These are phyloP conservation scores for Sclerotinia glacialis DNA, from an alignment of 2,329 filamentous ascomycete species.

Conservation along the genomic window DNA sequence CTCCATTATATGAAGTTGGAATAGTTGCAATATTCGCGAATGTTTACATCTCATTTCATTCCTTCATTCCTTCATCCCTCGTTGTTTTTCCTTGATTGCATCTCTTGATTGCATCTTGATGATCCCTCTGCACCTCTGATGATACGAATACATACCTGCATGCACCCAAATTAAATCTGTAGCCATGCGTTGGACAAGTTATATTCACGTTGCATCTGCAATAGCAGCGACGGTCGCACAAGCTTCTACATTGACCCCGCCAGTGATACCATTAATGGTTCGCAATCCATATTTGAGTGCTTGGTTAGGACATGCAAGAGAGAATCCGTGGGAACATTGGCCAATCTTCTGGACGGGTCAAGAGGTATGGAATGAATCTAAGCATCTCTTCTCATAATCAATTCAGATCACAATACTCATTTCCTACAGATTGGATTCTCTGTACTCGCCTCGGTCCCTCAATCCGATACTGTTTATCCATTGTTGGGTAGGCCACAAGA, in stretches of 20 bases:
- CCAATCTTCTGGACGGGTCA: conserved; percentile 80
- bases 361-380: conserved; percentile 45
- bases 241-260: conserved; percentile 54
- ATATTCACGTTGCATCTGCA: conserved; percentile 34
- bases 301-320: conserved; percentile 64
- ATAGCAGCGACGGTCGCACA: conserved; percentile 37
- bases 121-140: conserved; percentile 5
- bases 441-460: conserved; percentile 59
- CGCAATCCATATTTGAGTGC: conserved; percentile 60
- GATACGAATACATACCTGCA: conserved; percentile 1
- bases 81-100: no score
- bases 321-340: conserved; percentile 78
- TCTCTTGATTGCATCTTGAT: conserved; percentile 5
- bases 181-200: conserved; percentile 37
- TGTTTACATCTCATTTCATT: neutral
- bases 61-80: neutral
- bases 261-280: conserved; percentile 56
- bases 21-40: neutral
- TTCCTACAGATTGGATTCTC: conserved; percentile 55
- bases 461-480: conserved; percentile 59
- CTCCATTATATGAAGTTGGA: neutral
- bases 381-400: neutral
- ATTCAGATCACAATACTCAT: conserved; percentile 8
- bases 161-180: conserved; percentile 4
- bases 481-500: conserved; percentile 65